phyloP scores from a whole-genome alignment of 225 moss, liverwort and hornwort genomes.

The Sphagnum contortum region DNA sequence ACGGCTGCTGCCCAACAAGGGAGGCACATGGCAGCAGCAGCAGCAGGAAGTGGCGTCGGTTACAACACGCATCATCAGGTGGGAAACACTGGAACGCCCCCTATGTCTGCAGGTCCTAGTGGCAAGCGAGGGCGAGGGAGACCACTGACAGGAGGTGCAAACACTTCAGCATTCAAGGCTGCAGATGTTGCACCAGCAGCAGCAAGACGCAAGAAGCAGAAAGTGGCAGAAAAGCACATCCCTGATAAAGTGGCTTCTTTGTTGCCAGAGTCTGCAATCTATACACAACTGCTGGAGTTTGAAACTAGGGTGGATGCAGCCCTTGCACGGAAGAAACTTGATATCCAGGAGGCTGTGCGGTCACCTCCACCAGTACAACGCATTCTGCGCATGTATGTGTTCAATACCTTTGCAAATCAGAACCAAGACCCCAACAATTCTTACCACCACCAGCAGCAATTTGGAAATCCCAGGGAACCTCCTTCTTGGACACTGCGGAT shows the following conservation, averaged over 20 bases:
- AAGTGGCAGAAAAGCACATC: conserved; percentile 85
- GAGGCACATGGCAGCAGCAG: too few relatives aligned
- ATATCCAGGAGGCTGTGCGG: conserved; percentile 94
- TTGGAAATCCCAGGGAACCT: conserved; percentile 26
- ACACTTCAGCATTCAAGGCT: conserved; percentile 57
- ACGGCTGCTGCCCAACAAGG: too few relatives aligned
- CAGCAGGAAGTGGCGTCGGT: too few relatives aligned
- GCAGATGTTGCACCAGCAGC: conserved; percentile 90
- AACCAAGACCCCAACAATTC: conserved; percentile 27
- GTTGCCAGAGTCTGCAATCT: conserved; percentile 83
- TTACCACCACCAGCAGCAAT: conserved; percentile 37
- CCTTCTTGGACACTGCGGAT: conserved; percentile 90
- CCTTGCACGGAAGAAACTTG: conserved; percentile 82
- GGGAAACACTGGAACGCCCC: conserved; percentile 15
- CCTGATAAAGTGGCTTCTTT: conserved; percentile 86
- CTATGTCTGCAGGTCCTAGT: conserved; percentile 33
- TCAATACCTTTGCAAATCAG: conserved; percentile 87
- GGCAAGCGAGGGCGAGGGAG: conserved; percentile 60
- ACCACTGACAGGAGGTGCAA: conserved; percentile 37
- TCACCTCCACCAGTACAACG: conserved; percentile 82
- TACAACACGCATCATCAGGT: too few relatives aligned
- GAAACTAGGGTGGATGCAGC: conserved; percentile 85
- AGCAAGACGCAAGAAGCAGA: conserved; percentile 91
- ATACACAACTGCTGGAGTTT: conserved; percentile 87
- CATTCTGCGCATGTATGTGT: conserved; percentile 79